Base-by-base conservation (phyloP, 208 protist genomes). In the Trypanosoma rangeli region DNA sequence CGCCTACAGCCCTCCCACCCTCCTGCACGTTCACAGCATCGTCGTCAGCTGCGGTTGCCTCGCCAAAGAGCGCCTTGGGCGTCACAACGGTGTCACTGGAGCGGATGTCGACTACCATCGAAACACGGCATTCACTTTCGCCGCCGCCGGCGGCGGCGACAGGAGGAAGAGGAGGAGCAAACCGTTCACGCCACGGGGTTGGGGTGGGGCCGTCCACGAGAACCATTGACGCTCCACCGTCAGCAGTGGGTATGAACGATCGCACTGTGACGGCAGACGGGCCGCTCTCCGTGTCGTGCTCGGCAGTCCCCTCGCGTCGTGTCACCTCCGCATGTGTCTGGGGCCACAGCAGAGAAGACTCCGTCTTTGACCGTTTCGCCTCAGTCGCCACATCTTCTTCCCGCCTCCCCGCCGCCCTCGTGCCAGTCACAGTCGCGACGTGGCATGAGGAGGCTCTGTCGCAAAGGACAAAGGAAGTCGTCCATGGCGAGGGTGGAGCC, bases 171-270 rank as follows among this genome's bases (percentile, higher is more conserved):
- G 18, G 7, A 20, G 28, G 29, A 48, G 70, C 29, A 29, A 71
- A 70, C 26, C 70, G 70, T 12, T 68, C 44, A 10, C 79, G 85
- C 42, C 82, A 78, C 15, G 80, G 80, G 0, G 85, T 83, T 28
- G 79, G 85, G 0, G 85, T 87, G 0, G 64, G 71, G 22, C 82
- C 85, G 46, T 62, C 76, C 7, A 86, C 82, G 15, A 90, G 73
- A 65, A 86, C 62, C 70, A 87, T 64, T n/a, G 85, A 86, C 20
- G 28, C 62, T 9, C 33, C 52, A 24, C 50, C 39, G 20, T 57
- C 50, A 5, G 16, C 44, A 3, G 26, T 24, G 42, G 33, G 26
- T 13, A 42, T 15, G 5, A 46, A 48, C 12, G 33, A 26, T 4
- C 15, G 54, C 54, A 58, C 10, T 0, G 54, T 35, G 54, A 26